Evolutionary conservation across 1,284 basidiomycete species (phyloP).

Genomic region (Rhodotorula sp.): DNA sequence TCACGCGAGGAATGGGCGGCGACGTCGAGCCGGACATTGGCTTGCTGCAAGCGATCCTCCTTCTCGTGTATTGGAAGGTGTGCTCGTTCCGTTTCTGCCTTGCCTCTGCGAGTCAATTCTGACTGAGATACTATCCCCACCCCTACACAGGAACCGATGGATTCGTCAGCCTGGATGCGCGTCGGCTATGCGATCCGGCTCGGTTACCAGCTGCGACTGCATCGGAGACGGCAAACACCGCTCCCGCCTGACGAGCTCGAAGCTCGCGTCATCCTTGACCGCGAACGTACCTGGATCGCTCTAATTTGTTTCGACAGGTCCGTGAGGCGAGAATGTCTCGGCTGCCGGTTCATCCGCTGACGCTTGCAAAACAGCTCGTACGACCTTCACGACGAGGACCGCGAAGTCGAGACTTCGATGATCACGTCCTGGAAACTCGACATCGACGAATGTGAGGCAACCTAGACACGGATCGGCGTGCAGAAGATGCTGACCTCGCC

Average conservation of each 20-base stretch:
- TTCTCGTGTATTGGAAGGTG: slow-evolving; percentile 82
- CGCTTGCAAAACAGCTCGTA: background rate
- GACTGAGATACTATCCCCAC: background rate
- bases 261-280: slow-evolving; percentile 25
- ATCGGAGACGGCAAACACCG: slow-evolving; percentile 3
- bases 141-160: slow-evolving; percentile 20
- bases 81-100: slow-evolving; percentile 50
- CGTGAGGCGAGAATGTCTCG: background rate
- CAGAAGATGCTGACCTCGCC: background rate
- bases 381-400: slow-evolving; percentile 3
- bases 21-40: slow-evolving; percentile 74
- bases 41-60: slow-evolving; percentile 77
- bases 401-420: slow-evolving; percentile 14
- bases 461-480: too few relatives aligned
- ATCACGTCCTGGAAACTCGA: slow-evolving; percentile 9
- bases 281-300: slow-evolving; percentile 26
- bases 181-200: slow-evolving; percentile 27
- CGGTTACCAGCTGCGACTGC: slow-evolving; percentile 20
- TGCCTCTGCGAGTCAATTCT: too few relatives aligned
- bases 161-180: slow-evolving; percentile 32
- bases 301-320: slow-evolving; percentile 15
- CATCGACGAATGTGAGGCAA: slow-evolving; percentile 3
- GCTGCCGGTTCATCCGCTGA: too few relatives aligned
- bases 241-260: slow-evolving; percentile 20
- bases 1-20: slow-evolving; percentile 70